Evolutionary conservation across 2,329 filamentous ascomycete species (phyloP), one percentile per base, ranked within the genome.

Genomic region (Ramichloridium luteum): DNA sequence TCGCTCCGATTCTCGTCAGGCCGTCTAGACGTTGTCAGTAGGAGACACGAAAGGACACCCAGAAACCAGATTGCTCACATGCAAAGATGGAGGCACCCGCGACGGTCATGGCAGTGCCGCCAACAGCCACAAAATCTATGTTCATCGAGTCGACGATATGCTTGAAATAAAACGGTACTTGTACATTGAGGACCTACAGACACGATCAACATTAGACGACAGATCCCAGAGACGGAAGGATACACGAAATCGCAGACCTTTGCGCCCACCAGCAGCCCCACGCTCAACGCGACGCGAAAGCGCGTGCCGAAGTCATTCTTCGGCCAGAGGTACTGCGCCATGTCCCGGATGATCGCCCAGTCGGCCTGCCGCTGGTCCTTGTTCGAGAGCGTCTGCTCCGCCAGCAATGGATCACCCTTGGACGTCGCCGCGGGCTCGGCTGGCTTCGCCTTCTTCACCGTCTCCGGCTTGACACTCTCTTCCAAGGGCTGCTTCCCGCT

Each of bases 161-260:
- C 67, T 96, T 96, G 67, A 98, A 98, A 66, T 94, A 98, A 55
- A 98, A 98, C 0, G 90, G 90, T 28, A 98, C 84, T 62, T 98
- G 85, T 11, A 98, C 90, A 57, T 96, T 98, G 50, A 98, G 67
- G 29, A 93, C 57, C 69, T 56, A 51, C 41, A 47, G 40, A 38
- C 27, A 35, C 40, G 68, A 54, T 50, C 51, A 53, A 51, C 31
- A 38, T 31, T 30, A 34, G 25, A 28, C 11, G 40, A 36, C 23
- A 39, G n/a, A n/a, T n/a, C n/a, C n/a, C n/a, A n/a, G n/a, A n/a
- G n/a, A n/a, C n/a, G 41, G 12, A 34, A 28, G 18, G 25, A 27
- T 11, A 29, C 28, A 13, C 26, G 20, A 13, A 35, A 34, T 31
- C 31, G 51, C 52, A 33, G 47, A 74, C 74, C 68, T 98, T 98